These are phyloP conservation scores for Zygoascus tannicola DNA, from an alignment of 805 yeast species.

Conservation along the genomic window DNA sequence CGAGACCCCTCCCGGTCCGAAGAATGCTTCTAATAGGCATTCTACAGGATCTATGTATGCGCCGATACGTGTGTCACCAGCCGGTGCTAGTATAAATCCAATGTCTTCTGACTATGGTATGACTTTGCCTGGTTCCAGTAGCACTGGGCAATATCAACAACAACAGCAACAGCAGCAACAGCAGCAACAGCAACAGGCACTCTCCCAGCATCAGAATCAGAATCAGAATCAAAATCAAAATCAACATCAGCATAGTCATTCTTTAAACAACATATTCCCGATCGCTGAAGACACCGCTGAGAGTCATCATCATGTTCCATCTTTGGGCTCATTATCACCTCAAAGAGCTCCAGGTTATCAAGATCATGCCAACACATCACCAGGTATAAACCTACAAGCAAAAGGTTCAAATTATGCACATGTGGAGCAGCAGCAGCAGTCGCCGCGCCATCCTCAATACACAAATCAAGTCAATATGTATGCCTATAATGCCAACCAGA, in stretches of 20 bases:
- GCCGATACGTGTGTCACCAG: no score
- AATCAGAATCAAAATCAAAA: neutral
- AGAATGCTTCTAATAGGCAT: neutral
- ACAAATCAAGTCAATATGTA: no score
- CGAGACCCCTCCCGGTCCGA: no score
- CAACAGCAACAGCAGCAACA: neutral
- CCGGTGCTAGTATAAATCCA: no score
- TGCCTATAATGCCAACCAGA: neutral
- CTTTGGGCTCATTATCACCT: neutral
- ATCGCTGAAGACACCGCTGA: neutral
- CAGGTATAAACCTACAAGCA: neutral
- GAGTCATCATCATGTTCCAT: neutral
- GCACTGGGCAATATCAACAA: neutral
- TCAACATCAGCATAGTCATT: neutral
- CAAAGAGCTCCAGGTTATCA: neutral
- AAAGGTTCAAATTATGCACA: neutral
- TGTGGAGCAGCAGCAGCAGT: no score
- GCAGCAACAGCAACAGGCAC: neutral
- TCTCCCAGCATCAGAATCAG: neutral
- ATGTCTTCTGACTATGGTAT: no score
- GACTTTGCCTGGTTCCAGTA: no score
- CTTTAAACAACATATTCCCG: neutral
- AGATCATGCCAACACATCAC: constrained; percentile 1
- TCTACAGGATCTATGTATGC: no score
- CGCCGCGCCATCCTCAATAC: no score